These are phyloP conservation scores for Radiomyces spectabilis DNA, from an alignment of 192 early-diverging fungal genomes.

Conservation along the genomic window DNA sequence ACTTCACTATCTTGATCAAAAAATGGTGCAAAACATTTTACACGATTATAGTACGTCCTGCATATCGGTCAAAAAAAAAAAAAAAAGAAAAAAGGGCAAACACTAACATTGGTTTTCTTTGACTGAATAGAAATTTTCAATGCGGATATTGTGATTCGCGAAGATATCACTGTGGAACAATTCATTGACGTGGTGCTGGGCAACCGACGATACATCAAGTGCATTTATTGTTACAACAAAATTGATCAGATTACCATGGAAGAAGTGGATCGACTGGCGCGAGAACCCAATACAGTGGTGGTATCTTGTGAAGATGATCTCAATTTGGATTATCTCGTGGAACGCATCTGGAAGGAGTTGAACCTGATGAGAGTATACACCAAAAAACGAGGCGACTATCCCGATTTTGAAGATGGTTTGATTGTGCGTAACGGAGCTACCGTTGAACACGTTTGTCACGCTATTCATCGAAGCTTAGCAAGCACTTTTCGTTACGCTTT, in stretches of 20 bases:
- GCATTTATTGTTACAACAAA: conserved; percentile 96
- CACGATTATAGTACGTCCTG: conserved; percentile 77
- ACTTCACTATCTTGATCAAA: conserved; percentile 79
- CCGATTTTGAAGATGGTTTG: conserved; percentile 88
- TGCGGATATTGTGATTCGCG: conserved; percentile 93
- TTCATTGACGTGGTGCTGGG: conserved; percentile 99
- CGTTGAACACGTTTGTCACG: conserved; percentile 79
- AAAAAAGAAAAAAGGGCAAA: neutral
- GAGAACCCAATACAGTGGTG: conserved; percentile 84
- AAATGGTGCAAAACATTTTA: conserved; percentile 88
- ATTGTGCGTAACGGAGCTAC: conserved; percentile 79
- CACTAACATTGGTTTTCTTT: neutral
- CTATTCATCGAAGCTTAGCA: conserved; percentile 82
- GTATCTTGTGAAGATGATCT: conserved; percentile 84
- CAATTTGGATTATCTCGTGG: conserved; percentile 87
- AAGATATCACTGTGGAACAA: conserved; percentile 93
- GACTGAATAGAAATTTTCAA: conserved; percentile 74
- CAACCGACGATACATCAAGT: conserved; percentile 94
- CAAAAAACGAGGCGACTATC: conserved; percentile 90
- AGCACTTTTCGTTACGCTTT: conserved; percentile 91
- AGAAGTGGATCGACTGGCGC: conserved; percentile 90
- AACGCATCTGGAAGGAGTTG: conserved; percentile 87
- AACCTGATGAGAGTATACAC: conserved; percentile 91
- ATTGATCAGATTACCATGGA: conserved; percentile 94
- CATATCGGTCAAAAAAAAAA: neutral